Conservation (phyloP, 805 yeast species). For the Candida sphagnicola region DNA sequence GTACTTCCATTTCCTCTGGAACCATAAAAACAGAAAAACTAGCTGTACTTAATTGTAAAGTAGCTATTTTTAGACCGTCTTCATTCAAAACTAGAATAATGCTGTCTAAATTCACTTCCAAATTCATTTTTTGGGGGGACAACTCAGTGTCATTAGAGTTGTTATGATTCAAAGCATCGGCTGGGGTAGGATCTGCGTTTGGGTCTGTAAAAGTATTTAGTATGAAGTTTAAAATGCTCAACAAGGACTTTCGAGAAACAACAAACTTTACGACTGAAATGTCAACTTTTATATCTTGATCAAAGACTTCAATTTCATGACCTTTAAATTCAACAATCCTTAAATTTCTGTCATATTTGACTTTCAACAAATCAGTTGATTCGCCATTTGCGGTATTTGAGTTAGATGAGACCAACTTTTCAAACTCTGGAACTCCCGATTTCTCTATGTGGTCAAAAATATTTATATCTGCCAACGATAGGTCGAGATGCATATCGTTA, state of each 20-base stretch:
- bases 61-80: constrained; percentile 77
- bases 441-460: constrained; percentile 73
- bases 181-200: constrained; percentile 58
- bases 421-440: constrained; percentile 58
- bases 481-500: constrained; percentile 59
- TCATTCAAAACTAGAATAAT: constrained; percentile 75
- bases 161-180: constrained; percentile 68
- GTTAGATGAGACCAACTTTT: constrained; percentile 66
- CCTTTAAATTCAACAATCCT: constrained; percentile 54
- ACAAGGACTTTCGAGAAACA: constrained; percentile 69
- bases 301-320: constrained; percentile 62
- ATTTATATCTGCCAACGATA: constrained; percentile 60
- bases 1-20: constrained; percentile 74
- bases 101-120: constrained; percentile 66
- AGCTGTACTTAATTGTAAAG: constrained; percentile 72
- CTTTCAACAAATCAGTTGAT: constrained; percentile 45
- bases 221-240: constrained; percentile 75
- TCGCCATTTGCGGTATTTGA: constrained; percentile 28
- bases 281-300: constrained; percentile 67
- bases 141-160: constrained; percentile 50
- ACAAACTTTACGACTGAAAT: constrained; percentile 77
- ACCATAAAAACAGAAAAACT: constrained; percentile 58
- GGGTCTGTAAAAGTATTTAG: constrained; percentile 89
- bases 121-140: constrained; percentile 72
- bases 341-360: constrained; percentile 56